Conservation (phyloP, 306 rosid species). For the Pueraria montana region DNA sequence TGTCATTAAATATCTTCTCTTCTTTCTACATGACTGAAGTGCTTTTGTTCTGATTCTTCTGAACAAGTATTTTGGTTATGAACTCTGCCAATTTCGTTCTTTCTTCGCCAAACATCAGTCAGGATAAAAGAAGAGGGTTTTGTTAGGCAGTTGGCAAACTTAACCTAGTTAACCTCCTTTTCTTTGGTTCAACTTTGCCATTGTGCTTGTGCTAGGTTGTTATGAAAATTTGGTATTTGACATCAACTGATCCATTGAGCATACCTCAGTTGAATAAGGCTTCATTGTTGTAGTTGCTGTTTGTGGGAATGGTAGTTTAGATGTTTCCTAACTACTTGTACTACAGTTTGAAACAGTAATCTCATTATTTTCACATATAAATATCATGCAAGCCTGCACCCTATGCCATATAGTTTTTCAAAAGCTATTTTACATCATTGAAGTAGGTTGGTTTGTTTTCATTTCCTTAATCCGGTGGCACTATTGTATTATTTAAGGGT, state of each 20-base stretch:
- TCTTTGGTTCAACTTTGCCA: background rate
- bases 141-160: background rate
- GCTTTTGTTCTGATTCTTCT: slow-evolving; percentile 21
- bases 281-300: background rate
- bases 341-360: background rate
- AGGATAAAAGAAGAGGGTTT: slow-evolving; percentile 15
- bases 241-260: background rate
- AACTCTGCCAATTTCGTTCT: background rate
- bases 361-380: background rate
- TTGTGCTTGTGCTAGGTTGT: background rate
- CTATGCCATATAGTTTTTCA: background rate
- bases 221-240: background rate
- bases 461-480: background rate
- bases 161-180: background rate
- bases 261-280: background rate
- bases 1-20: slow-evolving; percentile 1
- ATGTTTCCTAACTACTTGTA: background rate
- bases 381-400: background rate
- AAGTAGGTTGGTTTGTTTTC: slow-evolving; percentile 29
- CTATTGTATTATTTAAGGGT: background rate
- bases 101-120: background rate
- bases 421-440: background rate
- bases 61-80: slow-evolving; percentile 15
- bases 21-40: slow-evolving; percentile 6
- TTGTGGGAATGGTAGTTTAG: slow-evolving; percentile 2